phyloP scores from a whole-genome alignment of 108 stramenopile species.

The Craspedostauros australis region DNA sequence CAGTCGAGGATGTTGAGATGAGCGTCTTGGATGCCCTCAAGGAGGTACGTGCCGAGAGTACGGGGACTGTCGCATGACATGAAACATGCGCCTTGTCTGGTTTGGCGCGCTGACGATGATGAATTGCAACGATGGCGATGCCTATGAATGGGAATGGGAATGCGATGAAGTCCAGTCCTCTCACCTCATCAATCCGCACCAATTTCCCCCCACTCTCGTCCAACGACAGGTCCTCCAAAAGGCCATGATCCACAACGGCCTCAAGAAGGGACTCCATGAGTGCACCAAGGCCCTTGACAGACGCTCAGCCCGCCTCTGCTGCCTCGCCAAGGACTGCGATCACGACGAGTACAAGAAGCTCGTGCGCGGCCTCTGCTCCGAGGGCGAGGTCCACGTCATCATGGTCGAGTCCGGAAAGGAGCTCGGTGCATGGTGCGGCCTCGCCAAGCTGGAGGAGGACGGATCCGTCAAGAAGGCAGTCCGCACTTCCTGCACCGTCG shows the following conservation, averaged over 20 bases:
- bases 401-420: conserved; percentile 95
- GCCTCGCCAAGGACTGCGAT: conserved; percentile 98
- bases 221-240: conserved; percentile 94
- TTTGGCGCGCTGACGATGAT: neutral
- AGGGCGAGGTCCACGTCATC: conserved; percentile 96
- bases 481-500: conserved; percentile 92
- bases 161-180: too few species aligned
- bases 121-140: too few species aligned
- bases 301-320: conserved; percentile 95
- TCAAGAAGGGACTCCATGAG: conserved; percentile 98
- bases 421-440: conserved; percentile 96
- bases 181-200: too few species aligned
- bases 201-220: too few species aligned
- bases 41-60: conserved; percentile 62
- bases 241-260: conserved; percentile 96
- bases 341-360: conserved; percentile 99
- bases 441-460: conserved; percentile 96
- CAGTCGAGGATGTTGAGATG: conserved; percentile 90
- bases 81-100: neutral
- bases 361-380: conserved; percentile 96
- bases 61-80: neutral
- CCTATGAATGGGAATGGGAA: too few species aligned
- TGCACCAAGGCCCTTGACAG: conserved; percentile 98
- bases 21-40: conserved; percentile 95
- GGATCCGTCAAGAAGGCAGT: conserved; percentile 97